Base-by-base conservation (phyloP, 176 grass and related monocot genomes). In the Oryza coarctata region DNA sequence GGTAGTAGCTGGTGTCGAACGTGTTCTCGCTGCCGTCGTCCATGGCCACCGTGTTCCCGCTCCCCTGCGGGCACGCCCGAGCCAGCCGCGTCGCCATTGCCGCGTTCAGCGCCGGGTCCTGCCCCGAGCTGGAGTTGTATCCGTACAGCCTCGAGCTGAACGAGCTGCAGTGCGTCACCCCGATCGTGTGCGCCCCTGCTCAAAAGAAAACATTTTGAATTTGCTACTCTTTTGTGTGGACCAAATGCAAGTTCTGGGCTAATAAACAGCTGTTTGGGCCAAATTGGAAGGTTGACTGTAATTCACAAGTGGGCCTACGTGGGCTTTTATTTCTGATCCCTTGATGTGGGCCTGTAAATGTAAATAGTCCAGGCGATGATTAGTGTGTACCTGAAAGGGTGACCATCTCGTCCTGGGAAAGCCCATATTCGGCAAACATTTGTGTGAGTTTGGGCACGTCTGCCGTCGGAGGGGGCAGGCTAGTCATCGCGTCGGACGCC, bases 401-500 rank as follows among this genome's bases (percentile, higher is more conserved):
- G 80, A 89, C 84, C 86, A 93, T 89, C n/a, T 97, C 84, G 26
- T 78, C 88, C 44, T 91, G 88, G 18, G n/a, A 89, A 66, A 93
- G 84, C 12, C 88, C 88, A 64, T 93, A 80, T 0, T 7, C 87
- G 11, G 22, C 78, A 9, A 91, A 97, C 12, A 79, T 41, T 1
- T 69, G 33, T 13, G 90, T 87, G 28, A 97, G 65, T 2, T 34
- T 14, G 63, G 69, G 57, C n/a, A 80, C 75, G 30, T 87, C 52
- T 9, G 77, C 65, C 52, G 40, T 52, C 7, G 80, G 83, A 1
- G 83, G 76, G 0, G 90, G 93, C 57, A 96, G 61, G 78, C 63
- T 85, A 1, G 27, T 15, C 43, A 71, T 77, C 10, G 88, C 80
- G 28, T 92, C 80, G 29, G 83, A 62, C 20, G 79, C 86, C 11